Conservation (phyloP, 1,139 yeast species). For the Blastobotrys capitulatus region DNA sequence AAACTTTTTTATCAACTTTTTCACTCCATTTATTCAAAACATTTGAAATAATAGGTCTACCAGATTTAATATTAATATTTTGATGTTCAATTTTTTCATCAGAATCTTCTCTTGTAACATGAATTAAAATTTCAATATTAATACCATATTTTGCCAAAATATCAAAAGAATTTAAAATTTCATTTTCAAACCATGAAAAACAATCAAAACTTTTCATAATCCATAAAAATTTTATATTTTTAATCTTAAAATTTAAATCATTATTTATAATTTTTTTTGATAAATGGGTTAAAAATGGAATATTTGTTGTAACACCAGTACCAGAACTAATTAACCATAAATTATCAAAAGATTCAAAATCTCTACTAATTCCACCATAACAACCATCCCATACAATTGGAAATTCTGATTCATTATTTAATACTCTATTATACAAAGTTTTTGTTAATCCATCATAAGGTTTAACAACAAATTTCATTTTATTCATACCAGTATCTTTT, state of each 20-base stretch:
- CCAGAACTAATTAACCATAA: constrained; percentile 39
- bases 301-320: constrained; percentile 51
- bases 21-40: constrained; percentile 18
- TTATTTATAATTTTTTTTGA: constrained; percentile 14
- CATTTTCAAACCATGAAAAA: constrained; percentile 44
- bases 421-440: constrained; percentile 27
- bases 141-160: constrained; percentile 7
- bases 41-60: constrained; percentile 36
- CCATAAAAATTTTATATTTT: constrained; percentile 46
- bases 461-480: constrained; percentile 45
- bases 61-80: constrained; percentile 13
- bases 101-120: constrained; percentile 6
- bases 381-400: constrained; percentile 54
- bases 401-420: constrained; percentile 20
- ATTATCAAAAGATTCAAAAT: constrained; percentile 45
- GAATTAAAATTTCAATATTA: constrained; percentile 10
- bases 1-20: constrained; percentile 37
- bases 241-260: constrained; percentile 9
- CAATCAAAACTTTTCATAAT: constrained; percentile 38
- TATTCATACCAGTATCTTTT: constrained; percentile 19
- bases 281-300: constrained; percentile 41
- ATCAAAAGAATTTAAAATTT: constrained; percentile 29
- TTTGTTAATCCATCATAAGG: constrained; percentile 51
- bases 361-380: constrained; percentile 55
- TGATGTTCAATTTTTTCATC: neutral